Evolutionary conservation across 2,329 filamentous ascomycete genomes (phyloP).

Genomic region (Incumbomyces delicatus): DNA sequence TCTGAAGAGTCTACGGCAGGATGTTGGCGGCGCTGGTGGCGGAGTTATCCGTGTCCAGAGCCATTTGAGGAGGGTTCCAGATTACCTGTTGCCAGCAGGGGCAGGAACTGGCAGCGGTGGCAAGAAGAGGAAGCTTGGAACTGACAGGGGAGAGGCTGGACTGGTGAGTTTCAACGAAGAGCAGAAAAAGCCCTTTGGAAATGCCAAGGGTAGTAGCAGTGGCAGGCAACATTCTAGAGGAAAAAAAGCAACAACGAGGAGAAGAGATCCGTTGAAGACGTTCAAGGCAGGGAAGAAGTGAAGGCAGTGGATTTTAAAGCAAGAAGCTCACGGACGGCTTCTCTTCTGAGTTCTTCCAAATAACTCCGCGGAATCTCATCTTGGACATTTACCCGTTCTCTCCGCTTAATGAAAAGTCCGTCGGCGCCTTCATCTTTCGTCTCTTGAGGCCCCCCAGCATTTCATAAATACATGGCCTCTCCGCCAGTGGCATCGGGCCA

Average conservation of each 20-base stretch:
- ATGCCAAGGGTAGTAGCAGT: not conserved
- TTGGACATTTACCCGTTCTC: no score
- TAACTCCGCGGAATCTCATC: no score
- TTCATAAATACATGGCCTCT: no score
- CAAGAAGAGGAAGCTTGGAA: constrained; percentile 38
- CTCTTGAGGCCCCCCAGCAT: no score
- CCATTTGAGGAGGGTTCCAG: constrained; percentile 87
- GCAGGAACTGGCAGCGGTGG: constrained; percentile 45
- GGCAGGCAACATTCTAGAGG: constrained; percentile 36
- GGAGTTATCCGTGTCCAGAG: constrained; percentile 67
- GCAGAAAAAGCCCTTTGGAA: constrained; percentile 24
- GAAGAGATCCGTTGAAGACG: constrained; percentile 73
- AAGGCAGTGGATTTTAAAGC: no score
- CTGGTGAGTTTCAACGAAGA: constrained; percentile 42
- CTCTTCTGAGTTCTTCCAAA: not conserved
- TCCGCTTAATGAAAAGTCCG: no score
- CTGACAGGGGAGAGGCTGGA: constrained; percentile 60
- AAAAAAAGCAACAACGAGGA: constrained; percentile 35
- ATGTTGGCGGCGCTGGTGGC: constrained; percentile 61
- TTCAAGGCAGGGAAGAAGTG: constrained; percentile 54
- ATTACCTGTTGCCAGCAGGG: constrained; percentile 77
- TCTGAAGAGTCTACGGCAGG: constrained; percentile 76
- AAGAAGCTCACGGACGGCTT: not conserved
- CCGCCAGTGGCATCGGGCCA: no score
- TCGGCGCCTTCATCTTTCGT: no score